Conservation (phyloP, 2,329 filamentous ascomycete genomes). For the Arachnomyces sp. region DNA sequence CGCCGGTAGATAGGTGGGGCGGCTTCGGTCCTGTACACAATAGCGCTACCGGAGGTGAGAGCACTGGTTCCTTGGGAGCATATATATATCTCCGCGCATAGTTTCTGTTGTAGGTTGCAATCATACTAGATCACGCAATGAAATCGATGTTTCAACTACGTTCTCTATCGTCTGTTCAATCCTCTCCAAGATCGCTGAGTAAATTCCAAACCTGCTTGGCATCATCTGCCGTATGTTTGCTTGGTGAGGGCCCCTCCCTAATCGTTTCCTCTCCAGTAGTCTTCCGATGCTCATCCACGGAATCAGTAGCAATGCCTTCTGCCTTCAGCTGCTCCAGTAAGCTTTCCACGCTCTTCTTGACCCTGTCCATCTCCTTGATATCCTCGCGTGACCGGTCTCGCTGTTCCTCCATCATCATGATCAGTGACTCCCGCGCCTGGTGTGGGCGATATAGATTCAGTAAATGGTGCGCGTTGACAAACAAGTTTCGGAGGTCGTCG, state of each 20-base stretch:
- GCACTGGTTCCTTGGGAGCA: too few relatives aligned
- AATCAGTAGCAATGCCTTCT: slow-evolving; percentile 20
- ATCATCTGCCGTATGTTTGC: slow-evolving; percentile 16
- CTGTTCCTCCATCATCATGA: slow-evolving; percentile 79
- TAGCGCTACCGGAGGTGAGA: too few relatives aligned
- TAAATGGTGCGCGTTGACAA: slow-evolving; percentile 86
- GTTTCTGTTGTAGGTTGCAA: too few relatives aligned
- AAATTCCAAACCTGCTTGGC: slow-evolving; percentile 33
- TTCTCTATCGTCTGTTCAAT: slow-evolving; percentile 5
- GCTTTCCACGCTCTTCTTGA: slow-evolving; percentile 59
- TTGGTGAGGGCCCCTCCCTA: background rate
- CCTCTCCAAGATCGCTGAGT: slow-evolving; percentile 26
- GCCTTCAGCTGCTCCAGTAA: slow-evolving; percentile 28
- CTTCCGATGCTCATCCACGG: slow-evolving; percentile 5
- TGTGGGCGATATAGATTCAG: slow-evolving; percentile 93
- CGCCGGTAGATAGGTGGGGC: too few relatives aligned
- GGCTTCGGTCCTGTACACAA: too few relatives aligned
- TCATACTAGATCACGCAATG: too few relatives aligned
- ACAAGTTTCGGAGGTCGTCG: slow-evolving; percentile 68
- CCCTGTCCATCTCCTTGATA: slow-evolving; percentile 66
- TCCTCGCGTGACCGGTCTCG: slow-evolving; percentile 65
- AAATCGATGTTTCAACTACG: too few relatives aligned
- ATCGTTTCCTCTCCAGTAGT: slow-evolving; percentile 1
- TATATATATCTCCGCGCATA: too few relatives aligned
- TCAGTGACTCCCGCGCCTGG: slow-evolving; percentile 81